Base-by-base conservation (phyloP, 2,329 filamentous ascomycete genomes). In the Fusarium sambucinum region DNA sequence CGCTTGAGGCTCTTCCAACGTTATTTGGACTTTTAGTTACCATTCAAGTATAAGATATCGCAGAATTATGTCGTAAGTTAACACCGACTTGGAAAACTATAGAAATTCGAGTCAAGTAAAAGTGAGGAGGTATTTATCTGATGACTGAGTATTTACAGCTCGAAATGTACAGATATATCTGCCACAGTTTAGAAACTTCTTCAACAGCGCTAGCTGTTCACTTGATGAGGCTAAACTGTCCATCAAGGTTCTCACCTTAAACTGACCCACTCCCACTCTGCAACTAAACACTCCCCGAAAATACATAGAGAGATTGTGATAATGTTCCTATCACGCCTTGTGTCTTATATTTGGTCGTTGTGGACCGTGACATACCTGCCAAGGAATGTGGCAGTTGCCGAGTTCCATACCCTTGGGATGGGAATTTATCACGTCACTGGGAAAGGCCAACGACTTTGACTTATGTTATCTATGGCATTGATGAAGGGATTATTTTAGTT, bases 211-310 rank as follows among this genome's bases (percentile, higher is more conserved):
- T 63, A 54, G 32, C 55, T 29, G 46, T 29, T 19, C 21, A 27
- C 47, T 55, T 32, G 19, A 54, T 52, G 46, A 46, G 45, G 57
- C 68, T 59, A 69, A 59, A 23, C 57, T 59, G 66, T 64, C 72
- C 72, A 74, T 74, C 72, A 73, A 71, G 72, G 72, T 74, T 53
- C 72, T 74, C 72, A 73, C 72, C 69, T 73, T 71, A 71, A 66
- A 58, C 46, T 58, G 72, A 74, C 72, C 72, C 72, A 74, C 71
- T 62, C 55, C 51, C 44, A 56, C 53, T 46, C 57, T 35, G 46
- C 32, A 59, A n/a, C 41, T 46, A 30, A 35, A n/a, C 33, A n/a
- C 35, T 38, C 11, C 35, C 21, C n/a, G n/a, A 13, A 38, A 38
- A 38, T n/a, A n/a, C n/a, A n/a, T 12, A 38, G 41, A 44, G 44